These are phyloP conservation scores for Mycena venus DNA, from an alignment of 768 basidiomycete genomes.

Conservation along the genomic window DNA sequence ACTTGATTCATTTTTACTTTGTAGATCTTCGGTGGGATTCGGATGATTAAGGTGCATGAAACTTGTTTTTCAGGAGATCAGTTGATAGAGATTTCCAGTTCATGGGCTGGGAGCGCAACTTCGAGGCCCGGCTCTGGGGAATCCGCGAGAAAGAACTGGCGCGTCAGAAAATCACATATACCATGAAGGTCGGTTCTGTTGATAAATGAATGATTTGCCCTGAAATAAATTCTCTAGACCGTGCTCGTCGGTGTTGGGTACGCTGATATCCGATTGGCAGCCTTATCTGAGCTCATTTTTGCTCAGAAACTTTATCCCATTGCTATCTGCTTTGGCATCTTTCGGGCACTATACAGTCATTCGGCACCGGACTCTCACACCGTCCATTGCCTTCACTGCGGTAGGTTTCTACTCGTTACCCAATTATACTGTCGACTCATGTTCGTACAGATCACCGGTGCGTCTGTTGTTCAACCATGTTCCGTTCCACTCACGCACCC, in stretches of 20 bases:
- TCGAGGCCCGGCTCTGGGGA: slow-evolving; percentile 68
- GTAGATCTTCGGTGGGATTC: slow-evolving; percentile 20
- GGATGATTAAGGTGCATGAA: slow-evolving; percentile 17
- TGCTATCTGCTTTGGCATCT: slow-evolving; percentile 49
- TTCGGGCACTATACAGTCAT: slow-evolving; percentile 65
- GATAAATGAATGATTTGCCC: not conserved
- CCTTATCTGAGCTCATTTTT: not conserved
- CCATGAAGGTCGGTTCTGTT: slow-evolving; percentile 63
- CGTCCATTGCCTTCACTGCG: slow-evolving; percentile 72
- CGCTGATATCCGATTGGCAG: not conserved
- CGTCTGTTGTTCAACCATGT: not conserved
- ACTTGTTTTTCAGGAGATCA: not conserved
- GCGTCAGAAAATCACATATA: slow-evolving; percentile 74
- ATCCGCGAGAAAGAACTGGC: slow-evolving; percentile 73
- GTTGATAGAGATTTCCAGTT: slow-evolving; percentile 55
- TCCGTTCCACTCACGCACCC: not conserved
- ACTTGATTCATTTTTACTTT: not conserved
- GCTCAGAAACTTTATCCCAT: slow-evolving; percentile 44
- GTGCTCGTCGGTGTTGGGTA: not conserved
- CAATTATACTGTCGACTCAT: not conserved
- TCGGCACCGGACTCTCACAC: slow-evolving; percentile 64
- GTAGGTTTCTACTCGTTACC: slow-evolving; percentile 39
- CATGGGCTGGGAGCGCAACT: slow-evolving; percentile 81
- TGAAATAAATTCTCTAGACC: not conserved
- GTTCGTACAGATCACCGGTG: not conserved